Evolutionary conservation across 768 basidiomycete species (phyloP), one percentile per base, ranked within the genome.

Genomic region (Tulasnella sp.): DNA sequence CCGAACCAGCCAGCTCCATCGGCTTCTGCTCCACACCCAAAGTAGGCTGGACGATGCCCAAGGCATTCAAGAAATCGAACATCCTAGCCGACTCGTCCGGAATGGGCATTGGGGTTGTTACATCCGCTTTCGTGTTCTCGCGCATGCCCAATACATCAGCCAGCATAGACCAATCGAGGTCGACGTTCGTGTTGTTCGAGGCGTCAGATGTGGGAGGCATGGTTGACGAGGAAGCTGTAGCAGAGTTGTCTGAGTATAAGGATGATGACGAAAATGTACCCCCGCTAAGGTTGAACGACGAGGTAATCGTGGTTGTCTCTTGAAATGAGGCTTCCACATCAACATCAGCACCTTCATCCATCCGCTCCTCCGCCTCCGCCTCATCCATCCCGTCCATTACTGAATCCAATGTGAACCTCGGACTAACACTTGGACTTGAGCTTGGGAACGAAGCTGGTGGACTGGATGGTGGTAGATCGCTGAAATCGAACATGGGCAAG

Each of bases 321-420:
- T 30, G 22, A 9, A 11, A 24, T 17, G 31, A 34, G 17, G 27
- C 41, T 7, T 55, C 54, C 10, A 30, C 51, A 30, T 53, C 51
- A 38, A 55, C 44, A 24, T 21, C 41, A 1, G 54, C 54, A 12
- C 44, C 54, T 1, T 11, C 22, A 55, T 43, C 43, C 2, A 38
- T 43, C 31, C 31, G 1, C 51, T 34, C 2, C n/a, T 53, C 51
- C 11, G 41, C 34, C 31, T 22, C 41, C 29, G 31, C 51, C 12
- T 53, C 51, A 42, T 55, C 54, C 54, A 41, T 43, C 41, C 41
- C 51, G 29, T 55, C 54, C 54, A 41, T 43, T 21, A 55, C 25
- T 25, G 54, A 34, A 45, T 55, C 54, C 19, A 55, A 27, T 11
- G 54, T 55, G 19, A 55, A 55, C 24, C 54, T 42, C 5, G 54